A percentile compares a stretch with the other conserved stretches of the same genome.
These are phyloP conservation scores for Mortierella sp. DNA, from an alignment of 371 early-diverging fungal species.

Conservation along the genomic window DNA sequence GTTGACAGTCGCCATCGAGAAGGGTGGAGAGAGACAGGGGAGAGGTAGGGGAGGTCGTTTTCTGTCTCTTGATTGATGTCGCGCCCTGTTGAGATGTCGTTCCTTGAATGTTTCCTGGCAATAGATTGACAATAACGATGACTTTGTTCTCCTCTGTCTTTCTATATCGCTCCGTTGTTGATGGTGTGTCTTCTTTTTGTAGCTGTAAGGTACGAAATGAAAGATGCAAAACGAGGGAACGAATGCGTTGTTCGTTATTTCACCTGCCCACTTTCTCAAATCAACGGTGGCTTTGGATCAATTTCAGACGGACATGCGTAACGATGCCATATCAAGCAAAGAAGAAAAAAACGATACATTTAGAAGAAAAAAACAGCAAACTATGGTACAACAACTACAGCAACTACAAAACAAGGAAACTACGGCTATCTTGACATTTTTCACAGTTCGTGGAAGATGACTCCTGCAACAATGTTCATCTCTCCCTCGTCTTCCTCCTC, in stretches of 20 bases:
- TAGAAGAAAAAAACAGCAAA: background rate
- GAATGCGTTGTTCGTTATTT: too few species aligned
- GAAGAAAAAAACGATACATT: background rate
- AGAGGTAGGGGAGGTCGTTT: background rate
- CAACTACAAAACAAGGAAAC: background rate
- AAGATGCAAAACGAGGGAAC: too few species aligned
- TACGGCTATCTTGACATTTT: background rate
- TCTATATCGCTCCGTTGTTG: too few species aligned
- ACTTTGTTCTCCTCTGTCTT: too few species aligned
- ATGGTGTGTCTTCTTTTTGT: too few species aligned
- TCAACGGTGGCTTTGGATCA: too few species aligned
- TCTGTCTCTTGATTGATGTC: background rate
- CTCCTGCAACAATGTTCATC: conserved; percentile 51
- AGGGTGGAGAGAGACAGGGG: background rate
- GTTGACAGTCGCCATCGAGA: conserved; percentile 20
- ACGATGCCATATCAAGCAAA: too few species aligned
- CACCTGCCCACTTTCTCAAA: too few species aligned
- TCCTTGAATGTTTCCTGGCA: background rate
- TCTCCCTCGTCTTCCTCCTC: conserved; percentile 36
- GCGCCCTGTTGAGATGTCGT: background rate
- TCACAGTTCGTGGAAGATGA: conserved; percentile 44
- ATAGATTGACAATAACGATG: too few species aligned
- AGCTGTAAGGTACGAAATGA: too few species aligned
- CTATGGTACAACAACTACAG: background rate
- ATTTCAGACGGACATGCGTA: too few species aligned